Conservation (phyloP, 208 protist genomes). For the Spongospora subterranea region DNA sequence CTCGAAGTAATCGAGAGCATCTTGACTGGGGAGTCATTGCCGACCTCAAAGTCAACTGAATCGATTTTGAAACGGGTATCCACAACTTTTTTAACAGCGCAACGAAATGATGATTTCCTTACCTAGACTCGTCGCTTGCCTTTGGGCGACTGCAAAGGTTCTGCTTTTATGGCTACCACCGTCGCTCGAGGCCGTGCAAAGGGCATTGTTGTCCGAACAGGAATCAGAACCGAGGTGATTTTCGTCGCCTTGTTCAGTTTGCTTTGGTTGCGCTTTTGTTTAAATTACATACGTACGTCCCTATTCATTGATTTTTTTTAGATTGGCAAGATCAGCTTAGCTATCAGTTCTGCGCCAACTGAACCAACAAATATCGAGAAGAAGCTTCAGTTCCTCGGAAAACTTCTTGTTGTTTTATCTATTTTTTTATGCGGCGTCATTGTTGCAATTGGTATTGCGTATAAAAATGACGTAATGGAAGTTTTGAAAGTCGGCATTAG, state of each 20-base stretch:
- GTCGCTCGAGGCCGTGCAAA: constrained; percentile 85
- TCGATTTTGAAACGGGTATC: constrained; percentile 46
- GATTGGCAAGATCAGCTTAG: constrained; percentile 86
- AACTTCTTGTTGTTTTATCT: constrained; percentile 88
- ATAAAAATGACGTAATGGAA: constrained; percentile 78
- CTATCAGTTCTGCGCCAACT: constrained; percentile 72
- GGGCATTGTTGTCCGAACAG: constrained; percentile 89
- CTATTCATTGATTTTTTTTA: not conserved
- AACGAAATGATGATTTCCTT: not conserved
- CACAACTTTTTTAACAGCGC: constrained; percentile 46
- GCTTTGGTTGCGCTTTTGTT: not conserved
- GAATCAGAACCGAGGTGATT: constrained; percentile 82
- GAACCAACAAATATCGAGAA: constrained; percentile 84
- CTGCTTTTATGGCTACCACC: constrained; percentile 87
- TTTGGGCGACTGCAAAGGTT: constrained; percentile 18
- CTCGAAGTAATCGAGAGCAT: constrained; percentile 77
- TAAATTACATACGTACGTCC: not conserved
- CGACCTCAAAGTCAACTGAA: constrained; percentile 72
- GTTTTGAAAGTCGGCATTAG: constrained; percentile 73
- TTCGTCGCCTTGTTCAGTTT: not conserved
- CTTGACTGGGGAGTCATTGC: constrained; percentile 86
- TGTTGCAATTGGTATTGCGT: constrained; percentile 80
- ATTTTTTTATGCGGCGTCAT: constrained; percentile 74
- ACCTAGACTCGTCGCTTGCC: not conserved
- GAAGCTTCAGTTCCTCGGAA: constrained; percentile 85